Percentiles rank a stretch among this genome's conserved stretches.
Evolutionary conservation across 352 stramenopile genomes (phyloP).

Genomic region (Phytophthora vignae): DNA sequence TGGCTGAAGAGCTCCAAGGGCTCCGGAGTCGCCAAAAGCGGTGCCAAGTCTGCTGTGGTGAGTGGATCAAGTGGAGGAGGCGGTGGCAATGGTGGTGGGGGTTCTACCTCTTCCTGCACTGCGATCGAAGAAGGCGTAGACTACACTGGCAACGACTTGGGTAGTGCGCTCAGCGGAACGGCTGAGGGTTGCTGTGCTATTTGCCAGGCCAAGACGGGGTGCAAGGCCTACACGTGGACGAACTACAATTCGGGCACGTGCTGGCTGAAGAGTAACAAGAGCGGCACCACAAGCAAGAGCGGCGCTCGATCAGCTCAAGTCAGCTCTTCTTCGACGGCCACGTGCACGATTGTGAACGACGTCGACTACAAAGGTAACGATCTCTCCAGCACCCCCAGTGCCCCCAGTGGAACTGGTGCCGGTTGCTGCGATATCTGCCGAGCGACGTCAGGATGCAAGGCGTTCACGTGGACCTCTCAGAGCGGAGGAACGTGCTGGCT

Average conservation of each 20-base stretch:
- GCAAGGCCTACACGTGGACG: background rate
- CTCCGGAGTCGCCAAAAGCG: background rate
- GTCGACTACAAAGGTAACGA: background rate
- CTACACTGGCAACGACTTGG: background rate
- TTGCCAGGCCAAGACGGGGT: background rate
- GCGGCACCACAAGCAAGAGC: background rate
- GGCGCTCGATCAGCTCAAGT: background rate
- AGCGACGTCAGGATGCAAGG: background rate
- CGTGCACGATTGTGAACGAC: background rate
- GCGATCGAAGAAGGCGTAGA: background rate
- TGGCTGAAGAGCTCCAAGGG: background rate
- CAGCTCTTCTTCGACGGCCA: background rate
- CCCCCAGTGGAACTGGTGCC: background rate
- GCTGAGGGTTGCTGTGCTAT: background rate
- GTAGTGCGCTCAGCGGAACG: background rate
- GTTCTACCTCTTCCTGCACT: background rate
- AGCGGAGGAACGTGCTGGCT: conserved; percentile 1
- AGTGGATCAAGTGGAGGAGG: background rate
- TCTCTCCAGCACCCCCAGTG: background rate
- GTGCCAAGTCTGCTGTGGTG: background rate
- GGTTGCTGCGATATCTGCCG: background rate
- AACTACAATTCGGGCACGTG: background rate
- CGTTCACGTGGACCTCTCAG: background rate
- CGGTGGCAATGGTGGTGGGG: background rate
- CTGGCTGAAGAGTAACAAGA: background rate